Evolutionary conservation across 768 basidiomycete species (phyloP), one percentile per base, ranked within the genome.

Genomic region (Boletus rubroflammeus): DNA sequence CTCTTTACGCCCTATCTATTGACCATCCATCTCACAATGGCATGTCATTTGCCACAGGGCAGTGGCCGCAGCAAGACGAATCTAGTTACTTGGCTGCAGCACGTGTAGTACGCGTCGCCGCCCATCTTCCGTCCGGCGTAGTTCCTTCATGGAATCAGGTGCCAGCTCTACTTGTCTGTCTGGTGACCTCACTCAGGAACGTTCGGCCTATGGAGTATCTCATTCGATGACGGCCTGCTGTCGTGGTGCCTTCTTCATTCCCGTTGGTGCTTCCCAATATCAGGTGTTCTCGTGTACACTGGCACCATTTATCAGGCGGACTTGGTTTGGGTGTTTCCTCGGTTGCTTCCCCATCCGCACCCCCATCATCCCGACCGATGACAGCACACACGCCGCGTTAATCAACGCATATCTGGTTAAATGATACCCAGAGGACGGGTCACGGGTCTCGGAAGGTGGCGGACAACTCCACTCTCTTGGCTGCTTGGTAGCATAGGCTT

Each of bases 271-370:
- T 41, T 29, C 6, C 32, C 32, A 14, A 14, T 3, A 6, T 1
- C 21, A n/a, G 17, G 19, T 25, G 29, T 31, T 41, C 31, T 42
- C 21, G 15, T 23, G 15, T 31, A 35, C 34, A 14, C 34, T 6
- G 3, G 31, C 34, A 10, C 29, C 8, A 3, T 19, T 17, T 28
- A 34, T 26, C 50, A 34, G 36, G 26, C 28, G 35, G 38, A 6
- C 32, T 26, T 3, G 5, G 39, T 7, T 57, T 47, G 17, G 32
- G 21, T 40, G 6, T 36, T 41, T 57, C 28, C 48, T 36, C n/a
- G 25, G 35, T 5, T 10, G n/a, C n/a, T 19, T 38, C n/a, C 4
- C 17, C 8, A 38, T 34, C n/a, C 36, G n/a, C 19, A 38, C 3
- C 36, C 17, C 1, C 7, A 38, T 38, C 36, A 7, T 2, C 9